phyloP scores from a whole-genome alignment of 1,284 basidiomycete genomes.

The Heterobasidion annosum region DNA sequence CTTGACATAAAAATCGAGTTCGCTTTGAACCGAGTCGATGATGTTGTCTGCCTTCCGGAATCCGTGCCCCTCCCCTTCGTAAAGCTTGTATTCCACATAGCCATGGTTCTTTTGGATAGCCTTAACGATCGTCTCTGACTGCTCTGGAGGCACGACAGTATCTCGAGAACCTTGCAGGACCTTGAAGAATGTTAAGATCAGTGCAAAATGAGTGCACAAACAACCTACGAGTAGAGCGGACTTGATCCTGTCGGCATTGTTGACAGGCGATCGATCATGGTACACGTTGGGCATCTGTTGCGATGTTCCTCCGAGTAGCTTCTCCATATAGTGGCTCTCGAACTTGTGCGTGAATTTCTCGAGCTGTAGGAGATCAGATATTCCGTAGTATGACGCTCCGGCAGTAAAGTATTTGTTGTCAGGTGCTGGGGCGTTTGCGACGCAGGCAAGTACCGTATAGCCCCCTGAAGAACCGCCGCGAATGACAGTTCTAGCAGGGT shows the following conservation, averaged over 20 bases:
- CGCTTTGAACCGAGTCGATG: slow-evolving; percentile 30
- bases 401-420: slow-evolving; percentile 24
- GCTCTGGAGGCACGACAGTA: slow-evolving; percentile 34
- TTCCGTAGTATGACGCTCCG: slow-evolving; percentile 34
- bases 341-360: slow-evolving; percentile 46
- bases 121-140: slow-evolving; percentile 38
- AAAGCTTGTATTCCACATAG: slow-evolving; percentile 35
- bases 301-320: slow-evolving; percentile 38
- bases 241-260: slow-evolving; percentile 34
- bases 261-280: slow-evolving; percentile 34
- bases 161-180: slow-evolving; percentile 42
- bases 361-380: slow-evolving; percentile 34
- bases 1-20: slow-evolving; percentile 29
- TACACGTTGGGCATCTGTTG: slow-evolving; percentile 35
- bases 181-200: slow-evolving; percentile 15
- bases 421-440: slow-evolving; percentile 16
- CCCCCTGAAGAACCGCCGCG: slow-evolving; percentile 44
- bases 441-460: slow-evolving; percentile 35
- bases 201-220: background rate
- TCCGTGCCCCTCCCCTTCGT: slow-evolving; percentile 46
- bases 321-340: slow-evolving; percentile 32
- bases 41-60: slow-evolving; percentile 38
- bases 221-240: slow-evolving; percentile 37
- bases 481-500: slow-evolving; percentile 48
- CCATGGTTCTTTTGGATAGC: slow-evolving; percentile 29